Base-by-base conservation (phyloP, 306 rosid genomes). In the Aeschynomene evenia region DNA sequence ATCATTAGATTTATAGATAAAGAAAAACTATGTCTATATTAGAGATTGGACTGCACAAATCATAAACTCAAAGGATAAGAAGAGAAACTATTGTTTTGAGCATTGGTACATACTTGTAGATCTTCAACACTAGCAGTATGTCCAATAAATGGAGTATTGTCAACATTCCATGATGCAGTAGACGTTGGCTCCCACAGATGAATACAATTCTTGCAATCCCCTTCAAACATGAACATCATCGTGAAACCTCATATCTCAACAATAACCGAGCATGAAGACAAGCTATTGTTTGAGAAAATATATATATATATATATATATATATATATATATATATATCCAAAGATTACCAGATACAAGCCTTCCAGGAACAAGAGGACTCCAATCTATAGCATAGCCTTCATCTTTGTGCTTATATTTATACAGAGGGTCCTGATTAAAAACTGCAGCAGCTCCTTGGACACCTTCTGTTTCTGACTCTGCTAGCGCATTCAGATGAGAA, bases 321-420 rank as follows among this genome's bases (percentile, higher is more conserved):
- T 26, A 1, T 2, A 26, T 37, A 54, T 19, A 69, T 26, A 46
- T 7, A 39, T 20, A 26, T 15, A 61, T 46, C 18, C 19, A 20
- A 60, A 16, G 9, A 49, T 50, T 87, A 90, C 98, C 98, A 62
- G 97, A 90, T 42, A 87, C 70, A 68, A 94, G 92, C 87, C 96
- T 85, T 78, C 97, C 96, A 36, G 85, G 79, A 33, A 74, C 84
- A 73, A 81, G 73, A 58, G 92, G 96, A 78, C 84, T 94, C 98
- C 97, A 90, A 81, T 94, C 97, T 52, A 94, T 73, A 45, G 97
- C 96, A 70, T 82, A 94, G 63, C 98, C 98, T 87, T 94, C 98
- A 54, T 88, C 94, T 74, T 82, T 84, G 45, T 94, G 98, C 82
- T 79, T 72, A 74, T 71, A 90, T 71, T 74, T 87, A 72, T 77